Base-by-base conservation (phyloP, 495 filamentous ascomycete genomes). In the Trichoderma orchidacearum region DNA sequence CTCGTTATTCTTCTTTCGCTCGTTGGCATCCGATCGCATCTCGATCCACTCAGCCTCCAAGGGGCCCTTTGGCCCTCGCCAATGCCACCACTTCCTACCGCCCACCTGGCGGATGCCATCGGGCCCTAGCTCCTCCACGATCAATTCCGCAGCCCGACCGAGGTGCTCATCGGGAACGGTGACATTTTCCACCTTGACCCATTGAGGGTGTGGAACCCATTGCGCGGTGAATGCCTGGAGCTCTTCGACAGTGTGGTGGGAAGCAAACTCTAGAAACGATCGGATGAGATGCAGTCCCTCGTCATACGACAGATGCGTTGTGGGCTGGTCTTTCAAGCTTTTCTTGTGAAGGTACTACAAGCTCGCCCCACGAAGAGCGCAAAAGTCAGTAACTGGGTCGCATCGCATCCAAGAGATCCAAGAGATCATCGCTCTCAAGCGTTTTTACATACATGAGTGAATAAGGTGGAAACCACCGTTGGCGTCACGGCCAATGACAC, bases 11-110 rank as follows among this genome's bases (percentile, higher is more conserved):
- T 76, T 76, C 68, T 85, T 86, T 55, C 85, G 78, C 63, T 84
- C 79, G 51, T 85, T 70, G 62, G 90, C 86, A 61, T 96, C 87
- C 55, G 79, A 76, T 56, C 81, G 82, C 91, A 96, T 96, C 75
- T 96, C 93, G 60, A 97, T 85, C 92, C 89, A 96, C 66, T 97
- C 93, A 1, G 86, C 90, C 64, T 81, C 82, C 53, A 94, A 68
- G 0, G 80, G 78, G 30, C 72, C 75, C 15, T 78, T 71, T 8
- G 71, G 72, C 54, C 70, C 69, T 55, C 92, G 82, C 92, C 92
- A 97, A 72, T 90, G 87, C 92, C 92, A 97, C 92, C 92, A 97
- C 36, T 80, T 80, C 68, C 79, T 76, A 0, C 92, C 92, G 18
- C 92, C 92, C 1, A 96, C 79, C 36, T 78, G 78, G 23, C 76